phyloP scores from a whole-genome alignment of 305 asterid species.

The Solanum hybrid region DNA sequence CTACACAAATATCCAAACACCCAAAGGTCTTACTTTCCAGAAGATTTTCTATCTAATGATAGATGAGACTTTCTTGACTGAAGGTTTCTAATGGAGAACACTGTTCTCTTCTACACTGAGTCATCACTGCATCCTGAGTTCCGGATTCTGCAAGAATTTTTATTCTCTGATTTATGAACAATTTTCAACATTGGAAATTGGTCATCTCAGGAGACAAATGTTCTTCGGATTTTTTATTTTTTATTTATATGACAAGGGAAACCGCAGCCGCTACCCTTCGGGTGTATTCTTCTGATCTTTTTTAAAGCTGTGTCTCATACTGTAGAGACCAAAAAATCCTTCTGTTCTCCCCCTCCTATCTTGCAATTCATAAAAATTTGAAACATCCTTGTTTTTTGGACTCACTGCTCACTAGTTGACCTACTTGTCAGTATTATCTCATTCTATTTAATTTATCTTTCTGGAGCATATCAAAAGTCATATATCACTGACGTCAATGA shows the following conservation, averaged over 20 bases:
- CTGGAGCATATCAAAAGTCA: neutral
- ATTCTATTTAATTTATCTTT: neutral
- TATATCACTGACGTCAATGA: neutral
- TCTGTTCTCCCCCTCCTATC: neutral
- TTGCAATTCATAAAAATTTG: neutral
- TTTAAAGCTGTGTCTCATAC: neutral
- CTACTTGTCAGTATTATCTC: neutral
- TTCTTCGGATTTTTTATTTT: neutral
- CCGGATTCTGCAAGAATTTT: neutral
- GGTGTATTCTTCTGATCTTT: neutral
- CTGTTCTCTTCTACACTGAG: neutral
- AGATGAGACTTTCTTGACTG: neutral
- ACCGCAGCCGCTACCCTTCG: neutral
- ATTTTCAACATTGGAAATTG: neutral
- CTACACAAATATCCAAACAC: neutral
- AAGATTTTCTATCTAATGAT: neutral
- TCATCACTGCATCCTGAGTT: neutral
- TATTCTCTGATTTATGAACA: neutral
- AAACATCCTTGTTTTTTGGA: neutral
- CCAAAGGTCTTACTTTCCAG: neutral
- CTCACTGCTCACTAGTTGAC: neutral
- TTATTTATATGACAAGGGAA: neutral
- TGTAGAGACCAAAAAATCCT: neutral
- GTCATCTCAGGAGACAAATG: neutral
- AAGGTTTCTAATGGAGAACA: neutral